These are phyloP conservation scores for Fusarium sp. DNA, from an alignment of 2,329 filamentous ascomycete species.

Conservation along the genomic window DNA sequence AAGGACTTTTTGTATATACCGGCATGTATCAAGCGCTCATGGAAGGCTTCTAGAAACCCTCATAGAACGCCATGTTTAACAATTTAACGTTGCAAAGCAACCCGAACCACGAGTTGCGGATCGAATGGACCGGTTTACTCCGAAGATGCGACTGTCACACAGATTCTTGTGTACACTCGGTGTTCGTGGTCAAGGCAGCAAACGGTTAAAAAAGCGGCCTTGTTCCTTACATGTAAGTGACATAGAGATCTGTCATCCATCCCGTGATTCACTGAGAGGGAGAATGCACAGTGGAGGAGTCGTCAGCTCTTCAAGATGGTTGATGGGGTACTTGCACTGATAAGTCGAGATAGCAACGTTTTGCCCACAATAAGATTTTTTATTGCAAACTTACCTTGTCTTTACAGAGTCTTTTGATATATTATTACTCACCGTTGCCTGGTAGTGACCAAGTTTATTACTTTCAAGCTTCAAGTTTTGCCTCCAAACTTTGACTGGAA, in stretches of 20 bases:
- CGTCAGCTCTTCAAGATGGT: conserved; percentile 13
- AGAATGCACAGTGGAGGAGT: conserved; percentile 5
- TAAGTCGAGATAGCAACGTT: background rate
- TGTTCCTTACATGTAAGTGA: background rate
- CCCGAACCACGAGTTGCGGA: conserved; percentile 15
- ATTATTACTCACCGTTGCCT: background rate
- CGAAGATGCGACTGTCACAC: conserved; percentile 18
- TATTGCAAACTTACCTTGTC: background rate
- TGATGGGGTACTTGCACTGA: background rate
- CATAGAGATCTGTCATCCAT: conserved; percentile 29
- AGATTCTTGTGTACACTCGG: conserved; percentile 10
- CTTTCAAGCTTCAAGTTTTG: background rate
- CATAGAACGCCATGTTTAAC: conserved; percentile 9
- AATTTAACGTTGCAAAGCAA: conserved; percentile 3
- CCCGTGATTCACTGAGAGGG: conserved; percentile 28
- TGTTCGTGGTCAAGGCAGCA: conserved; percentile 13
- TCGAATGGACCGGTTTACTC: conserved; percentile 14
- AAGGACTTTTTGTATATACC: conserved; percentile 2
- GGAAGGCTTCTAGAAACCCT: conserved; percentile 27
- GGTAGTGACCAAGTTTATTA: background rate
- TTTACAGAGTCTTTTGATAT: background rate
- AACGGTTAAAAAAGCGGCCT: conserved; percentile 3
- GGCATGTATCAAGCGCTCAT: conserved; percentile 4
- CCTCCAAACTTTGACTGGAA: background rate
- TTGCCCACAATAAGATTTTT: background rate